Base-by-base conservation (phyloP, 2,329 filamentous ascomycete species). In the Catunica adiposa region DNA sequence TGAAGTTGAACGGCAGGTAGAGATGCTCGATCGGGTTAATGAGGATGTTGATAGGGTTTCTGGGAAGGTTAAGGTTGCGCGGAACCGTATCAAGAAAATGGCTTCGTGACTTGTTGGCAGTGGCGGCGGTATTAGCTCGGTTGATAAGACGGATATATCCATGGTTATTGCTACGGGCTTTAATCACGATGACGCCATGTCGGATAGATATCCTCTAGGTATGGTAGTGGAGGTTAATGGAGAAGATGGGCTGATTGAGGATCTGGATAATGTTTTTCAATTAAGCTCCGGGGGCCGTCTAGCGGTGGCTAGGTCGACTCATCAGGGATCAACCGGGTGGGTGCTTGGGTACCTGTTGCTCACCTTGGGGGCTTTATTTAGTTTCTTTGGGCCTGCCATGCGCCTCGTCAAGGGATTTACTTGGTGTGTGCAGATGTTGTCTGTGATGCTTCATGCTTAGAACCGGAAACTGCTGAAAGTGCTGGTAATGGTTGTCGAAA, bases 51-150 rank as follows among this genome's bases (percentile, higher is more conserved):
- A 82, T 59, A 71, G 82, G 4, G 71, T 88, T 15, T 73, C 76
- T 46, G 75, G 75, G 59, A 90, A 90, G 74, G 68, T 89, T 56
- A 73, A 76, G 59, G 78, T 89, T 59, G 85, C 82, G n/a, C 87
- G 84, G 71, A 80, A 81, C 63, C 76, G 84, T 57, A 76, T 82
- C 58, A 76, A 73, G 65, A 84, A 83, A 70, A 80, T 89, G 38
- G 34, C 53, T 20, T 56, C 53, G 62, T 75, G 70, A 73, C 58
- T 61, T 53, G 34, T 38, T 53, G 53, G 53, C 50, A 58, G 56
- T 58, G 53, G 50, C 25, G 26, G 53, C 25, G 37, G 42, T 42
- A 42, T 50, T 53, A 40, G 31, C 50, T 50, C 50, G 42, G 42
- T 54, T 54, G 25, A 47, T 47, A 25, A 38, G 29, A 34, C 5